A percentile compares a stretch with the other conserved stretches of the same genome.
phyloP scores from a whole-genome alignment of 345 rosid genomes.

The Populus simonii region DNA sequence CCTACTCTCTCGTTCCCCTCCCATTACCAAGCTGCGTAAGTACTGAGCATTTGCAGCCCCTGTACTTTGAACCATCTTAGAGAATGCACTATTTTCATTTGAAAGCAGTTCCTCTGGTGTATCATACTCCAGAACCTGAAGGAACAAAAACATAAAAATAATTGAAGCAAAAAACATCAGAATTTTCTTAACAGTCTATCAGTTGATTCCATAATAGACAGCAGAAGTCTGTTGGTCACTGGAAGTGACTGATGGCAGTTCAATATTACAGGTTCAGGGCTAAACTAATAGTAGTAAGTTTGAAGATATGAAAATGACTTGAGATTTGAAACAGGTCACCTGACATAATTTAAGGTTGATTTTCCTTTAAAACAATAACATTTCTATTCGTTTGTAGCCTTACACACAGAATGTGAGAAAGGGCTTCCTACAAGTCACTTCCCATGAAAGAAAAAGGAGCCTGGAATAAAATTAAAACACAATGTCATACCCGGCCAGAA shows the following conservation, averaged over 20 bases:
- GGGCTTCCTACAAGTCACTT: neutral
- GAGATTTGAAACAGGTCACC: too few species aligned
- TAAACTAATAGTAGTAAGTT: too few species aligned
- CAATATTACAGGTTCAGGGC: too few species aligned
- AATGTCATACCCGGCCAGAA: constrained; percentile 68
- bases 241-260: too few species aligned
- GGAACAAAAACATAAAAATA: constrained; percentile 3
- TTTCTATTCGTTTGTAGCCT: too few species aligned
- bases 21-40: constrained; percentile 68
- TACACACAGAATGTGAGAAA: neutral
- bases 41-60: constrained; percentile 95
- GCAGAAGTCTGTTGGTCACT: too few species aligned
- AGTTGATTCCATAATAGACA: neutral
- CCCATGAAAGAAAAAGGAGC: neutral
- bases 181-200: neutral
- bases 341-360: too few species aligned
- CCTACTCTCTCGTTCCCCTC: constrained; percentile 38
- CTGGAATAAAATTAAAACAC: neutral
- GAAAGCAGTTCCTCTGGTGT: constrained; percentile 73
- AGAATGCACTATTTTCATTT: constrained; percentile 74
- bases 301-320: too few species aligned
- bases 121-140: constrained; percentile 84
- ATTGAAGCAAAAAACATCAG: neutral
- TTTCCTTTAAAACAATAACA: too few species aligned
- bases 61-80: constrained; percentile 95